Evolutionary conservation across 306 rosid genomes (phyloP), one percentile per base, ranked within the genome.

Genomic region (Prunus kanzakura): DNA sequence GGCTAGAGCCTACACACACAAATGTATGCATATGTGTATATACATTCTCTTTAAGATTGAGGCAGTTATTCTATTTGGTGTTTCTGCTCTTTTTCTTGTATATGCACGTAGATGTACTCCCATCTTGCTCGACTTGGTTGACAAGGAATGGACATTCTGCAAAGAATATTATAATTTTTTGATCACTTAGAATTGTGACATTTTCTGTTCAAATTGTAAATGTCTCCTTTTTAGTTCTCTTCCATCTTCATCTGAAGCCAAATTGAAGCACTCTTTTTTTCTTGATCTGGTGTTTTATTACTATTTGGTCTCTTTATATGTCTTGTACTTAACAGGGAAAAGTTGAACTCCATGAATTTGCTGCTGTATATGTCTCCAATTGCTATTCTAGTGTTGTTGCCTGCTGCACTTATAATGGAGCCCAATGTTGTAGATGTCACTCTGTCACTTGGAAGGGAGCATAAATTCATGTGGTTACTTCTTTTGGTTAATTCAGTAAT

Each of bases 271-370:
- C 63, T 52, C 32, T 2, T 47, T 1, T 54, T 46, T 74, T 12
- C 80, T 45, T 57, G 15, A 27, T 70, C 22, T 74, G 51, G 58
- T 18, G 47, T 62, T 63, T 55, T 58, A 65, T 69, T 46, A 73
- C 76, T 47, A 23, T 15, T 57, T 72, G 45, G 29, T n/a, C 47
- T 82, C 29, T 65, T 77, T 46, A 46, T 15, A 58, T 78, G 75
- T 73, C 82, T 70, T 58, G 7, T 71, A 14, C 76, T 74, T 73
- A 83, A 43, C 97, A 92, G 99, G 93, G 99, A 92, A 75, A 95
- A 88, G 90, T 71, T 95, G 87, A 95, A 95, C 86, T 95, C 97
- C 2, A 95, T 95, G 98, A 95, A 95, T 81, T 82, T 95, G 93
- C 88, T 95, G 69, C 88, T 95, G 20, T 95, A 91, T 66, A 92